These are phyloP conservation scores for Sherardia arvensis DNA, from an alignment of 257 asterid species.

Conservation along the genomic window DNA sequence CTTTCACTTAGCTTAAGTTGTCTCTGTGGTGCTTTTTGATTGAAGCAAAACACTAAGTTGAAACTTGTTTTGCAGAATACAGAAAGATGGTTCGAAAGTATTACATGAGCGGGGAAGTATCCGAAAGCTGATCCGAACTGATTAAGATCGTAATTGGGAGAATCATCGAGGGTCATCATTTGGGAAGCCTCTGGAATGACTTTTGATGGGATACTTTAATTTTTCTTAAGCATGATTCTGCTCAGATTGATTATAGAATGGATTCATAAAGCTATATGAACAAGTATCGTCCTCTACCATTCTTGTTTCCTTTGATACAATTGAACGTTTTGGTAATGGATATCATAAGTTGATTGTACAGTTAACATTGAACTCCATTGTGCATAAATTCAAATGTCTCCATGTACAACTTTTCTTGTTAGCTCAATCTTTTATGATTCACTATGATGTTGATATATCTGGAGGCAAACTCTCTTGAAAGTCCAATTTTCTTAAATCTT, in stretches of 20 bases:
- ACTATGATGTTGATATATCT: no score
- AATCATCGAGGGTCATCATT: neutral
- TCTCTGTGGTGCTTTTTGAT: neutral
- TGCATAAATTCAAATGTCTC: neutral
- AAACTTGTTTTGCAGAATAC: conserved; percentile 40
- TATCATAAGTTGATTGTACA: neutral
- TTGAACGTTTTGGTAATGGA: neutral
- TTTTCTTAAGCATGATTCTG: conserved; percentile 4
- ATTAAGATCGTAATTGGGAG: neutral
- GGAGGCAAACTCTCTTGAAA: no score
- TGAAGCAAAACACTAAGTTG: neutral
- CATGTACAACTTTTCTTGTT: neutral
- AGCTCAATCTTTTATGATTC: no score
- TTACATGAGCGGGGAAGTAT: conserved; percentile 38
- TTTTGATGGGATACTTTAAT: neutral
- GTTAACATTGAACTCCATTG: neutral
- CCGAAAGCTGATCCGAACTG: conserved; percentile 30
- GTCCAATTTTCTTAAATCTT: no score
- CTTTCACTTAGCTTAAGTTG: neutral
- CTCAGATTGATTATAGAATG: neutral
- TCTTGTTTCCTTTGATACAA: neutral
- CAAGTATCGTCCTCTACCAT: neutral
- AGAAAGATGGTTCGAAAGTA: conserved; percentile 51
- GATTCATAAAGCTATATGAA: neutral
- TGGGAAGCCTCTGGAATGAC: neutral